Evolutionary conservation across 2,329 filamentous ascomycete species (phyloP), one percentile per base, ranked within the genome.

Genomic region (Lasiodiplodia gonubiensis): DNA sequence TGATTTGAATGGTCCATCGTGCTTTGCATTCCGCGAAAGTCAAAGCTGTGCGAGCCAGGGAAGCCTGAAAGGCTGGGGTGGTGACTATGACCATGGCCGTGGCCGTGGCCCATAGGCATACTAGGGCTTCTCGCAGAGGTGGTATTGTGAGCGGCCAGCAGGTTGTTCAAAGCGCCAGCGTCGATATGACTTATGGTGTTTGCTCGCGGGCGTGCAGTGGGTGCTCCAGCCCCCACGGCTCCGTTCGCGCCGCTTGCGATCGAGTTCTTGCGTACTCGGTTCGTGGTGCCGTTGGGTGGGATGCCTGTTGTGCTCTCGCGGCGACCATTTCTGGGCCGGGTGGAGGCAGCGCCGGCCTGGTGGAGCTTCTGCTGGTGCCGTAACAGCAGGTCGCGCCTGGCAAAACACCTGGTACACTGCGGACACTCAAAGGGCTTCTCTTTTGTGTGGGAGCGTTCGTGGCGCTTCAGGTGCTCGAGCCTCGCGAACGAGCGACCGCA

Each of bases 401-500:
- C 95, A 80, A 99, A 99, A 82, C 95, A 98, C 81, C 95, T 85
- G 46, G 92, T 87, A 80, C 95, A 99, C 79, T 98, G 93, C 33
- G 93, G 92, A 75, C 95, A 99, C 80, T 97, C 93, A 74, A 99
- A 99, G 0, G 95, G 95, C 84, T 99, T 99, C 82, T 99, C 94
- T 79, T 99, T 97, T 53, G 94, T 97, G 78, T 97, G 94, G n/a
- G 93, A 97, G 70, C 95, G 89, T 82, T 98, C 95, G 80, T 99
- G 95, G 69, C 95, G 91, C 83, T 99, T 99, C 72, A 99, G 83
- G 79, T 99, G 95, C 82, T 99, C 95, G 73, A 99, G 83, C 69
- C 95, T 90, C 68, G 95, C 95, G 79, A 99, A 99, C 37, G 92
- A 97, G 71, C 95, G 90, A 74, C 90, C 88, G 80, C 95, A 99